A percentile compares a stretch with the other conserved stretches of the same genome.
These are phyloP conservation scores for Rhodomyrtus tomentosa DNA, from an alignment of 345 rosid species.

Conservation along the genomic window DNA sequence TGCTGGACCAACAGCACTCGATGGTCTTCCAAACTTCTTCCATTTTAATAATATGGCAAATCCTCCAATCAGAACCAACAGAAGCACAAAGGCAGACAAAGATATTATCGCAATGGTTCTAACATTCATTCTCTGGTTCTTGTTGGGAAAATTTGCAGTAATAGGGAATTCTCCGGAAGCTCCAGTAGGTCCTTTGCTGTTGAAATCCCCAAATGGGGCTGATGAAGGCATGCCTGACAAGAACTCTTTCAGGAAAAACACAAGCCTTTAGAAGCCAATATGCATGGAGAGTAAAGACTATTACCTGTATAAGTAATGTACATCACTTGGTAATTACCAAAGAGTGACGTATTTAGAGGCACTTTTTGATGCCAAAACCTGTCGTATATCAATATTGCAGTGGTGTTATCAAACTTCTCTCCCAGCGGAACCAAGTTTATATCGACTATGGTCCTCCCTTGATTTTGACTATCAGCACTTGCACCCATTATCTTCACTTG, in stretches of 20 bases:
- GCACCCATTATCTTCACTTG: conserved; percentile 99
- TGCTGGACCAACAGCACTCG: conserved; percentile 80
- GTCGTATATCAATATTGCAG: conserved; percentile 72
- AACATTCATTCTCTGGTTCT: conserved; percentile 58
- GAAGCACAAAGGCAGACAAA: conserved; percentile 71
- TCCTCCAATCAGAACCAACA: conserved; percentile 65
- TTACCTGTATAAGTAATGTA: conserved; percentile 85
- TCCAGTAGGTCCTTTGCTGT: conserved; percentile 59
- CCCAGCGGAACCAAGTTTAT: conserved; percentile 93
- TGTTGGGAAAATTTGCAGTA: conserved; percentile 45
- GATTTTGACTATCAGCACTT: conserved; percentile 82
- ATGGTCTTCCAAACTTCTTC: conserved; percentile 70
- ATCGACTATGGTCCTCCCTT: conserved; percentile 78
- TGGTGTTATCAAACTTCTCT: conserved; percentile 94
- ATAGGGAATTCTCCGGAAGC: conserved; percentile 65
- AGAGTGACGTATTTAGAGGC: conserved; percentile 62
- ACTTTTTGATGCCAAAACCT: conserved; percentile 68
- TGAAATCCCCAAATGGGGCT: conserved; percentile 42
- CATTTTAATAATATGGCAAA: conserved; percentile 54
- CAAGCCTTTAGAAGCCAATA: neutral
- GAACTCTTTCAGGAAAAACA: conserved; percentile 5
- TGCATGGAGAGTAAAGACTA: conserved; percentile 1
- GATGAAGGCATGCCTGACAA: conserved; percentile 79
- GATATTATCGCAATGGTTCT: conserved; percentile 62
- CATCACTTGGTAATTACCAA: conserved; percentile 74